Evolutionary conservation across 495 filamentous ascomycete genomes (phyloP).

Genomic region (Cladorrhinum samala): DNA sequence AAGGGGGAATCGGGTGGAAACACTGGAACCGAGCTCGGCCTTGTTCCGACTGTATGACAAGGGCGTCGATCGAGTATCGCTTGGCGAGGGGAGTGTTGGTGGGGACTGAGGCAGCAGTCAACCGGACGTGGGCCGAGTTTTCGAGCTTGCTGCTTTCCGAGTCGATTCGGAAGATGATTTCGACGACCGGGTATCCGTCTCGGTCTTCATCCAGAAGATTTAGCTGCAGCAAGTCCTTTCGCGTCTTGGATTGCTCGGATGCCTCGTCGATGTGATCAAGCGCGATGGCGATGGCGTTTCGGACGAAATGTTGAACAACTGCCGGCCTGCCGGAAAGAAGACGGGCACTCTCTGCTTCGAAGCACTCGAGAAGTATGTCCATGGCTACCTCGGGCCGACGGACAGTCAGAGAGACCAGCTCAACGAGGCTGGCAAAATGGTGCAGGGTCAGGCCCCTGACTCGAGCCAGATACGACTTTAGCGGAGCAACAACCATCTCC

Average conservation of each 20-base stretch:
- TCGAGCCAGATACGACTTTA: constrained; percentile 29
- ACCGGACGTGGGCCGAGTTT: constrained; percentile 35
- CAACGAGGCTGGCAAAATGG: constrained; percentile 28
- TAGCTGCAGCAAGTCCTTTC: constrained; percentile 28
- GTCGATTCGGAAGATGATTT: constrained; percentile 37
- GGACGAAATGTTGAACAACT: constrained; percentile 28
- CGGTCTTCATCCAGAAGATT: constrained; percentile 12
- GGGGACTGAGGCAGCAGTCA: constrained; percentile 33
- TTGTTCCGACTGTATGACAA: constrained; percentile 31
- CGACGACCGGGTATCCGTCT: constrained; percentile 25
- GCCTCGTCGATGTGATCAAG: constrained; percentile 46
- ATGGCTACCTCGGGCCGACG: constrained; percentile 35
- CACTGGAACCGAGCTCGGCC: constrained; percentile 37
- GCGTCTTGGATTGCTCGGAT: constrained; percentile 23
- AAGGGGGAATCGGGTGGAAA: constrained; percentile 37
- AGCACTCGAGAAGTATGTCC: constrained; percentile 38
- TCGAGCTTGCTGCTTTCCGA: constrained; percentile 25
- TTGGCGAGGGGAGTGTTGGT: constrained; percentile 26
- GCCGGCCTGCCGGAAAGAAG: constrained; percentile 29
- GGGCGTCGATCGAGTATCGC: constrained; percentile 34
- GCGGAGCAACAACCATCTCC: constrained; percentile 36
- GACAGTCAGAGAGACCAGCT: constrained; percentile 38
- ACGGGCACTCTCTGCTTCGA: constrained; percentile 35
- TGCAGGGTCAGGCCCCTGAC: constrained; percentile 24
- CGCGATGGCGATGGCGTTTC: constrained; percentile 39